These are phyloP conservation scores for Candida ovalis DNA, from an alignment of 805 yeast genomes.

Conservation along the genomic window DNA sequence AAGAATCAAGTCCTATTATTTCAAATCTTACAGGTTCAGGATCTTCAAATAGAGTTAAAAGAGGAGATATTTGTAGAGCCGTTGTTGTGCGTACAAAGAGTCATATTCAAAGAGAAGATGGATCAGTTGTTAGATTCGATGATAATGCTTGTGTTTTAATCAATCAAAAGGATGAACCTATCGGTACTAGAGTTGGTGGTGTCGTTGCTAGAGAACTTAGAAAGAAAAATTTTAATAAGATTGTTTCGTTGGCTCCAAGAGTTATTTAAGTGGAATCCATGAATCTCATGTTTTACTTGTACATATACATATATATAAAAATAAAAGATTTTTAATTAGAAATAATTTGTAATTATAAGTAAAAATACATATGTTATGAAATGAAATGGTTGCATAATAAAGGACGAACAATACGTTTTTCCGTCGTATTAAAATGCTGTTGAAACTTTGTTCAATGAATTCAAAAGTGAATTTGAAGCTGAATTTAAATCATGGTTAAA, in stretches of 20 bases:
- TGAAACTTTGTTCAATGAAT: not conserved
- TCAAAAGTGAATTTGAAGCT: not conserved
- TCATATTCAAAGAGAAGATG: slow-evolving; percentile 75
- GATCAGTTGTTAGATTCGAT: slow-evolving; percentile 80
- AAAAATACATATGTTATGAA: not conserved
- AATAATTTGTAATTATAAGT: not conserved
- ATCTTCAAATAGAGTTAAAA: slow-evolving; percentile 76
- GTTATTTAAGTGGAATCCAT: slow-evolving; percentile 43
- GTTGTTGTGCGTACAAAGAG: slow-evolving; percentile 87
- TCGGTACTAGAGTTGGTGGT: slow-evolving; percentile 88
- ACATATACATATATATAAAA: not conserved
- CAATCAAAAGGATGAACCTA: slow-evolving; percentile 85
- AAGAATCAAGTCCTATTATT: slow-evolving; percentile 78
- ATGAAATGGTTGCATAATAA: not conserved
- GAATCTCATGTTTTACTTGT: not conserved
- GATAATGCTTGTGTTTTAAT: slow-evolving; percentile 96
- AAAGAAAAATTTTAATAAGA: slow-evolving; percentile 78
- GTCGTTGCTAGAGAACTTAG: slow-evolving; percentile 89
- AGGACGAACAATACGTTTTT: too few species aligned
- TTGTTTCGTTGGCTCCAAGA: slow-evolving; percentile 88
- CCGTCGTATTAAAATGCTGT: not conserved
- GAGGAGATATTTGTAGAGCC: slow-evolving; percentile 95
- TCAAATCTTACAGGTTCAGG: slow-evolving; percentile 68
- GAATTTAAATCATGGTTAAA: not conserved
- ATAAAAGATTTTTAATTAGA: not conserved